phyloP scores from a whole-genome alignment of 148 eudicot genomes.

The Cornus suecica region DNA sequence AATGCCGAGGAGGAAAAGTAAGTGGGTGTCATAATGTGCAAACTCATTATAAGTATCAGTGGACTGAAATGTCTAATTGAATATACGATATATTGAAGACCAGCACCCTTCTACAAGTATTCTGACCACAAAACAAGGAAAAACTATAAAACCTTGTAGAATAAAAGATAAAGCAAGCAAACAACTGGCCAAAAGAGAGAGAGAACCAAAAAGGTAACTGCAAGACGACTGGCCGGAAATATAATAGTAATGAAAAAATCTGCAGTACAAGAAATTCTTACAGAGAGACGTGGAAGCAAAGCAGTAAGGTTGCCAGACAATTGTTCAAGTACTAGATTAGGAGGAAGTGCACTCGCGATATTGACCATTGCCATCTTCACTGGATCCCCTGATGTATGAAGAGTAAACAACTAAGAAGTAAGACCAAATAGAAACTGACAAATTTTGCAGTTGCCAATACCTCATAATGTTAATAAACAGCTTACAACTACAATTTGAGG shows the following conservation, averaged over 20 bases:
- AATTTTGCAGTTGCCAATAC: conserved; percentile 2
- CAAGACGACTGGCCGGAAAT: background rate
- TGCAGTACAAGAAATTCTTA: conserved; percentile 30
- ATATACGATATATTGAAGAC: no score
- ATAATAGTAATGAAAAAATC: background rate
- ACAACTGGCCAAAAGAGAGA: background rate
- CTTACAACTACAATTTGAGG: background rate
- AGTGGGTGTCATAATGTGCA: no score
- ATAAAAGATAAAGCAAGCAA: background rate
- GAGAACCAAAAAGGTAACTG: background rate
- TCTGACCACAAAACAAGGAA: background rate
- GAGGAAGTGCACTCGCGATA: conserved; percentile 47
- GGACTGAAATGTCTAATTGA: no score
- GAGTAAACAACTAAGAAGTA: conserved; percentile 4
- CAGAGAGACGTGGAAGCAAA: conserved; percentile 81
- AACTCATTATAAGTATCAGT: no score
- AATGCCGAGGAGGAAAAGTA: no score
- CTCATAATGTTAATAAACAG: background rate
- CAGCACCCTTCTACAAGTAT: no score
- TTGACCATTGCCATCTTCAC: conserved; percentile 74
- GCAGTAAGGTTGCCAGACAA: conserved; percentile 62
- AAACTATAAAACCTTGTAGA: background rate
- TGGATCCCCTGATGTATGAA: conserved; percentile 66
- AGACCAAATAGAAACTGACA: background rate
- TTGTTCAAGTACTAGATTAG: conserved; percentile 38